phyloP scores from a whole-genome alignment of 768 basidiomycete genomes.

The Fomitopsis pulvina region DNA sequence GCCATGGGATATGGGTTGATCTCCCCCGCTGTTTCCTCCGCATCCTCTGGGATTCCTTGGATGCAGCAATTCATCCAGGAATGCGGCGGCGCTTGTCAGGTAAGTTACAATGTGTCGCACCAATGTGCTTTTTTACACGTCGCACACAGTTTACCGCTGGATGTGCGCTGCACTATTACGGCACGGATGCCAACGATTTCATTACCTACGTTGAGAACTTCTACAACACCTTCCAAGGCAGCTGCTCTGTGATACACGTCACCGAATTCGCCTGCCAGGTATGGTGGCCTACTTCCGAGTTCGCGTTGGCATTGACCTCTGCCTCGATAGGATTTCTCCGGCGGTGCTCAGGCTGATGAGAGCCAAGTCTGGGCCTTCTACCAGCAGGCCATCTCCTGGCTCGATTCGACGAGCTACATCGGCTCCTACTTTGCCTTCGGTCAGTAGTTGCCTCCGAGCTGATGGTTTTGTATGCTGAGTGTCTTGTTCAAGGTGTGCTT shows the following conservation, averaged over 20 bases:
- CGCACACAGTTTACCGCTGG: constrained; percentile 38
- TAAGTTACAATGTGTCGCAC: not conserved
- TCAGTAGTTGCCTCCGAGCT: constrained; percentile 34
- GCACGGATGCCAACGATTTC: constrained; percentile 39
- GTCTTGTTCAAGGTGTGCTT: constrained; percentile 42
- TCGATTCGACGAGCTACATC: constrained; percentile 40
- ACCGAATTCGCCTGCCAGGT: constrained; percentile 72
- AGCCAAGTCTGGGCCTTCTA: constrained; percentile 46
- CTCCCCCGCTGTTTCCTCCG: constrained; percentile 64
- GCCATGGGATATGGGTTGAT: constrained; percentile 48
- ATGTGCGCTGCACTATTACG: constrained; percentile 68
- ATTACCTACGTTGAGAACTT: constrained; percentile 43
- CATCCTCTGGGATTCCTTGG: constrained; percentile 56
- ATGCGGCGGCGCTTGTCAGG: constrained; percentile 33
- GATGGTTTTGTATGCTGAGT: not conserved
- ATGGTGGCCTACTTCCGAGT: not conserved
- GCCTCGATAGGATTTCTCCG: constrained; percentile 47
- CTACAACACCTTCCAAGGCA: constrained; percentile 34
- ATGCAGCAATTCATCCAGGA: constrained; percentile 47
- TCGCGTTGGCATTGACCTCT: not conserved
- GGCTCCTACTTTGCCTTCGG: constrained; percentile 54
- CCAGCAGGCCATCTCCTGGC: constrained; percentile 32
- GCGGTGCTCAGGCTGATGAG: constrained; percentile 31
- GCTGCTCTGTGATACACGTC: constrained; percentile 38
- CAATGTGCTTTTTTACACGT: not conserved